These are phyloP conservation scores for Carnegiea gigantea DNA, from an alignment of 179 eudicot genomes.

Conservation along the genomic window DNA sequence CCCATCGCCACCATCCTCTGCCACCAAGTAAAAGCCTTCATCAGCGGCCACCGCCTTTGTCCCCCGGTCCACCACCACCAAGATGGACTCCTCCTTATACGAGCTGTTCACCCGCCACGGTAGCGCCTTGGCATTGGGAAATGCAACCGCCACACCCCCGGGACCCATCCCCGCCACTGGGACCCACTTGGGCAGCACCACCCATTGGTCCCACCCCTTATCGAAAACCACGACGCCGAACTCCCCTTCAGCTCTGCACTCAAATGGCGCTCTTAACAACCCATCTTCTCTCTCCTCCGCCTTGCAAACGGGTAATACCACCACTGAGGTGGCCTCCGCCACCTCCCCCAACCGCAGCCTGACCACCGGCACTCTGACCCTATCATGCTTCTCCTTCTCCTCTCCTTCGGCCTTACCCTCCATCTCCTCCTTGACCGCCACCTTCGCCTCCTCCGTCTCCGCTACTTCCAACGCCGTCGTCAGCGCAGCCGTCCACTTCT, in stretches of 20 bases:
- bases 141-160: slow-evolving; percentile 76
- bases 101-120: slow-evolving; percentile 73
- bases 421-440: slow-evolving; percentile 41
- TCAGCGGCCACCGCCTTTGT: slow-evolving; percentile 51
- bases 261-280: slow-evolving; percentile 59
- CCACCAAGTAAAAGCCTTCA: slow-evolving; percentile 72
- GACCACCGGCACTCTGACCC: slow-evolving; percentile 74
- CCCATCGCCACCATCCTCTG: slow-evolving; percentile 26
- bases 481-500: slow-evolving; percentile 39
- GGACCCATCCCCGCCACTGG: slow-evolving; percentile 58
- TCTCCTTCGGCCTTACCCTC: slow-evolving; percentile 30
- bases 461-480: slow-evolving; percentile 52
- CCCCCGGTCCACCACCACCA: slow-evolving; percentile 77
- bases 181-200: slow-evolving; percentile 82
- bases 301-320: slow-evolving; percentile 66
- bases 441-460: slow-evolving; percentile 50
- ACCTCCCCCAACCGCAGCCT: slow-evolving; percentile 74
- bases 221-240: slow-evolving; percentile 67
- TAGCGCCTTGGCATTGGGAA: slow-evolving; percentile 55
- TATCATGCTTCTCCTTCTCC: slow-evolving; percentile 18
- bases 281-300: slow-evolving; percentile 50
- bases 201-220: slow-evolving; percentile 78
- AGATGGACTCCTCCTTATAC: slow-evolving; percentile 58
- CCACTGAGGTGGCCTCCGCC: slow-evolving; percentile 62
- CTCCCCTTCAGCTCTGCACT: slow-evolving; percentile 49